Percentiles rank a stretch among this genome's conserved stretches.
Conservation (phyloP, 2,329 filamentous ascomycete genomes). For the Colletotrichum aenigma region DNA sequence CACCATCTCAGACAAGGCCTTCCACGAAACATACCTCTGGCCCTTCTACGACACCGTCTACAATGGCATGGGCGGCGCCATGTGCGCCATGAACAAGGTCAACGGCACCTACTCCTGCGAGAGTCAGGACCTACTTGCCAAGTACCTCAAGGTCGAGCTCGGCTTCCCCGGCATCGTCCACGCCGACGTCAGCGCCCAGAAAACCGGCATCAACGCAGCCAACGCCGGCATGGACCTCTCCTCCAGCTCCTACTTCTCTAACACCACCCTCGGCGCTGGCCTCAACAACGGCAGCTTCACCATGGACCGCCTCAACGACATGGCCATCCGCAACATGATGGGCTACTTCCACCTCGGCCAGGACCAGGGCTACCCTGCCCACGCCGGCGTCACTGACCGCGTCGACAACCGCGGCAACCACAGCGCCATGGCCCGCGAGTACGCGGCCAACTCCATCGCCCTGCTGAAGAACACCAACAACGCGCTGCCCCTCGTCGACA, state of each 20-base stretch:
- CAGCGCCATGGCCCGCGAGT: constrained; percentile 49
- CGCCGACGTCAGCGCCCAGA: constrained; percentile 24
- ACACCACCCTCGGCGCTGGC: constrained; percentile 61
- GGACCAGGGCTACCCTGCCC: constrained; percentile 62
- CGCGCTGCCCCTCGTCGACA: constrained; percentile 64
- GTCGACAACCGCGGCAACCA: constrained; percentile 64
- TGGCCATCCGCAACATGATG: constrained; percentile 62
- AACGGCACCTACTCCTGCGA: constrained; percentile 28
- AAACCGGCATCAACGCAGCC: constrained; percentile 25
- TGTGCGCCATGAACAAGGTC: constrained; percentile 29
- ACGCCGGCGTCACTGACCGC: constrained; percentile 51
- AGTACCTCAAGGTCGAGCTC: constrained; percentile 29
- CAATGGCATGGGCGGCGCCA: constrained; percentile 23
- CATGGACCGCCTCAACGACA: constrained; percentile 61
- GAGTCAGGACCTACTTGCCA: constrained; percentile 24
- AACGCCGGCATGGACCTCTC: constrained; percentile 40
- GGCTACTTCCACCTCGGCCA: constrained; percentile 56
- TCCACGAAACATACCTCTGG: constrained; percentile 28
- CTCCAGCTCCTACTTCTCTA: constrained; percentile 47
- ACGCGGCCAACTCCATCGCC: constrained; percentile 64
- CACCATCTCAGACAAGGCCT: constrained; percentile 33
- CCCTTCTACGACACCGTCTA: constrained; percentile 25
- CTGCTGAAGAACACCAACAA: constrained; percentile 73
- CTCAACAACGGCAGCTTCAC: constrained; percentile 65
- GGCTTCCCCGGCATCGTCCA: constrained; percentile 27